Conservation (phyloP, 805 yeast species). For the fission yeast (Schizosaccharomyces pombe) region DNA sequence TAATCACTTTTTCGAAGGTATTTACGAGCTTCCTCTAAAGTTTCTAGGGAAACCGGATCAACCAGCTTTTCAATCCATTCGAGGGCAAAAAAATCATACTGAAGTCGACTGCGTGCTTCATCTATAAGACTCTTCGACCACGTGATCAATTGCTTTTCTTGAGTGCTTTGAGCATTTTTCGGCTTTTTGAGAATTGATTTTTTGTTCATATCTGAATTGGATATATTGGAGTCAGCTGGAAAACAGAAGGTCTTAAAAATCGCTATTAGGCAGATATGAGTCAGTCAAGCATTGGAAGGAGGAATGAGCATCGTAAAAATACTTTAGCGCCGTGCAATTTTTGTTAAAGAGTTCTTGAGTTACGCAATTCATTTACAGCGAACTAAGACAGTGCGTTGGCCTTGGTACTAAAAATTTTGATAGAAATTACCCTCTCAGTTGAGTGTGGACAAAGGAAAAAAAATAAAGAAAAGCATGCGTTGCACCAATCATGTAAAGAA, state of each 20-base stretch:
- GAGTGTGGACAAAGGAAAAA: too few relatives aligned
- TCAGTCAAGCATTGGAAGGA: not conserved
- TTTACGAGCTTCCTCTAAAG: not conserved
- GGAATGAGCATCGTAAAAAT: not conserved
- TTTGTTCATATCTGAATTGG: not conserved
- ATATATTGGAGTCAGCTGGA: not conserved
- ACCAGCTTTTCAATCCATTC: slow-evolving; percentile 3
- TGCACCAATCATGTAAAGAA: too few relatives aligned
- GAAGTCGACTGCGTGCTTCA: not conserved
- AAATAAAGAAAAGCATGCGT: too few relatives aligned
- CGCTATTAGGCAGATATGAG: not conserved
- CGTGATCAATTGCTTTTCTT: not conserved
- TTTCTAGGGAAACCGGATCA: not conserved
- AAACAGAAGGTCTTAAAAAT: not conserved
- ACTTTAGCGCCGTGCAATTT: too few relatives aligned
- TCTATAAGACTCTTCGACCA: not conserved
- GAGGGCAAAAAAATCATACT: not conserved
- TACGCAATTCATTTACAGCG: too few relatives aligned
- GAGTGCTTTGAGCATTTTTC: not conserved
- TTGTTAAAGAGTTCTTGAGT: too few relatives aligned
- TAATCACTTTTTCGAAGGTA: not conserved
- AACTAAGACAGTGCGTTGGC: too few relatives aligned
- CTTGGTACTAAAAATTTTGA: too few relatives aligned
- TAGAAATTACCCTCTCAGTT: too few relatives aligned
- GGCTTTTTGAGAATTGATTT: not conserved